These are phyloP conservation scores for Warburgia ugandensis DNA, from an alignment of 164 flowering plant genomes.

Conservation along the genomic window DNA sequence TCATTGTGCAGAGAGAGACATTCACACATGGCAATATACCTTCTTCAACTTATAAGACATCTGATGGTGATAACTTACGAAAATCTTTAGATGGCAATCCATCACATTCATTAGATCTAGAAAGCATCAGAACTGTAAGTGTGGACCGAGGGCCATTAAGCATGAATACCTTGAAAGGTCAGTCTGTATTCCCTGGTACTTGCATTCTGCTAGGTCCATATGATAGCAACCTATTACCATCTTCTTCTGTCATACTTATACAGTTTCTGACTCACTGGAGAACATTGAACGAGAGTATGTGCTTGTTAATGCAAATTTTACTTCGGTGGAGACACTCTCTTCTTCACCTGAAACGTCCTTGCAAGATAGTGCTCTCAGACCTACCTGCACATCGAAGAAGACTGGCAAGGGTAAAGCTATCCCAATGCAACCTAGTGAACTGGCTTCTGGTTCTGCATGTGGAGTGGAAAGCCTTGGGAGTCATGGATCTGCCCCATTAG, in stretches of 20 bases:
- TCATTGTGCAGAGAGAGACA: constrained; percentile 8
- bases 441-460: constrained; percentile 12
- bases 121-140: constrained; percentile 1
- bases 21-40: constrained; percentile 11
- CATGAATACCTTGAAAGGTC: constrained; percentile 14
- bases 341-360: constrained; percentile 31
- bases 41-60: constrained; percentile 12
- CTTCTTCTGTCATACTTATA: not conserved
- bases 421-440: constrained; percentile 16
- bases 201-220: not conserved
- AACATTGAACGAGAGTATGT: constrained; percentile 52
- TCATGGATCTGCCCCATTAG: constrained; percentile 11
- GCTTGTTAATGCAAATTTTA: constrained; percentile 34
- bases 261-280: constrained; percentile 47
- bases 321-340: constrained; percentile 32
- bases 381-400: constrained; percentile 6
- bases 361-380: constrained; percentile 21
- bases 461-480: constrained; percentile 12
- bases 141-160: not conserved
- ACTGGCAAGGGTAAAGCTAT: constrained; percentile 9
- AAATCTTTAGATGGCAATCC: constrained; percentile 10
- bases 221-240: not conserved
- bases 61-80: constrained; percentile 13
- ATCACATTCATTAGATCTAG: constrained; percentile 11
- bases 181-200: constrained; percentile 7